These are phyloP conservation scores for Eleusine indica DNA, from an alignment of 176 grass and related monocot species.

Conservation along the genomic window DNA sequence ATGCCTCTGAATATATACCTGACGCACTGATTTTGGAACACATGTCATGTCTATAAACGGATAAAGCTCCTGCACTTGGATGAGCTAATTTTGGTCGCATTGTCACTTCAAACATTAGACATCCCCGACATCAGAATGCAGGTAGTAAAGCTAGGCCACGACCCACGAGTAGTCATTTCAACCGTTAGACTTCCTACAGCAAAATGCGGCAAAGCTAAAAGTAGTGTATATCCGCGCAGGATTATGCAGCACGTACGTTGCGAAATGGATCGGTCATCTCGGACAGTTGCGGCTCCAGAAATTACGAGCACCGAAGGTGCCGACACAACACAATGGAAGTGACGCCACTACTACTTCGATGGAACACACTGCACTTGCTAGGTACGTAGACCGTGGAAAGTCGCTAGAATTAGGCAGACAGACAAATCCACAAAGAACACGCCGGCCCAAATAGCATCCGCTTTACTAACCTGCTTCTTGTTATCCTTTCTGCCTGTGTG, in stretches of 20 bases:
- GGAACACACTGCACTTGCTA: not conserved
- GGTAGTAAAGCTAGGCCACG: not conserved
- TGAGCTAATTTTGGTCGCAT: not conserved
- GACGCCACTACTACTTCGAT: not conserved
- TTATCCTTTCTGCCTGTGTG: no score
- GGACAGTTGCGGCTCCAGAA: not conserved
- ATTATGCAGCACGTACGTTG: slow-evolving; percentile 12
- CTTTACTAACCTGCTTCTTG: not conserved
- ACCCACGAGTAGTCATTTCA: not conserved
- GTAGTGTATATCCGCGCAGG: no score
- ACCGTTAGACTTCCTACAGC: not conserved
- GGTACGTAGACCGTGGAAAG: not conserved
- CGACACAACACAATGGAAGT: not conserved
- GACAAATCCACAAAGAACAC: not conserved
- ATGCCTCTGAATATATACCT: slow-evolving; percentile 27
- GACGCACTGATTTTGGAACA: slow-evolving; percentile 14
- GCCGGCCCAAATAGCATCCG: not conserved
- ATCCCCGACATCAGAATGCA: not conserved
- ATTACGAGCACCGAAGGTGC: not conserved
- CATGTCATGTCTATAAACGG: slow-evolving; percentile 1
- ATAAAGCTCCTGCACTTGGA: slow-evolving; percentile 11
- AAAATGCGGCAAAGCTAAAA: not conserved
- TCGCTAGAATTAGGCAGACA: slow-evolving; percentile 12
- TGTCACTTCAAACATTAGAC: not conserved
- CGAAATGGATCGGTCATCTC: not conserved